Percentiles rank a stretch among this genome's conserved stretches.
Evolutionary conservation across 495 filamentous ascomycete genomes (phyloP).

Genomic region (Achaetomiella virescens): DNA sequence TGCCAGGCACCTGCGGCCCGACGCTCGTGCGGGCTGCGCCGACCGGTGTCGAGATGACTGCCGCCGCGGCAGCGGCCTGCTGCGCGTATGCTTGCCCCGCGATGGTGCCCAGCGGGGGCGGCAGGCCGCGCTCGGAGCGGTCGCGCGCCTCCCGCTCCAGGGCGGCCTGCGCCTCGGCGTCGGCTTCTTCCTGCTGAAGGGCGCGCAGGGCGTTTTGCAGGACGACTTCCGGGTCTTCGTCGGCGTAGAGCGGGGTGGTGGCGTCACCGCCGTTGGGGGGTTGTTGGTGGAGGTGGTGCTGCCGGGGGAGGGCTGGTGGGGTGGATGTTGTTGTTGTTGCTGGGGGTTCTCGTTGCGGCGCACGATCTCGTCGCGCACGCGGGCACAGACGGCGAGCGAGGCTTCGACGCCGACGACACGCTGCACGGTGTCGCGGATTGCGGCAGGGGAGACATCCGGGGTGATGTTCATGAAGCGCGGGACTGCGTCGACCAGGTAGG

Average conservation of each 20-base stretch:
- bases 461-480: constrained; percentile 44
- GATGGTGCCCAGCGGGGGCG: constrained; percentile 26
- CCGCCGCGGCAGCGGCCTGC: constrained; percentile 26
- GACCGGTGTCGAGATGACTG: constrained; percentile 21
- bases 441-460: constrained; percentile 40
- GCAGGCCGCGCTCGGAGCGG: constrained; percentile 38
- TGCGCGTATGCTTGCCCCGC: constrained; percentile 30
- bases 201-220: constrained; percentile 44
- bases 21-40: constrained; percentile 4
- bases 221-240: constrained; percentile 46
- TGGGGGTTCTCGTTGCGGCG: constrained; percentile 36
- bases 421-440: constrained; percentile 41
- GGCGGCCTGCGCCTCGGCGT: constrained; percentile 43
- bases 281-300: constrained; percentile 13
- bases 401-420: constrained; percentile 43
- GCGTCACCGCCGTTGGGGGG: constrained; percentile 17
- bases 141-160: constrained; percentile 40
- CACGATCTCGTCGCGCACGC: constrained; percentile 45
- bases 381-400: constrained; percentile 41
- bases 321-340: constrained; percentile 16
- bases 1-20: constrained; percentile 1
- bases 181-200: constrained; percentile 45
- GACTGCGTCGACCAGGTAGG: constrained; percentile 44
- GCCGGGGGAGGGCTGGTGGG: constrained; percentile 19
- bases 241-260: constrained; percentile 21